Evolutionary conservation across 2,329 filamentous ascomycete species (phyloP).

Genomic region (Cercospora berteroae): DNA sequence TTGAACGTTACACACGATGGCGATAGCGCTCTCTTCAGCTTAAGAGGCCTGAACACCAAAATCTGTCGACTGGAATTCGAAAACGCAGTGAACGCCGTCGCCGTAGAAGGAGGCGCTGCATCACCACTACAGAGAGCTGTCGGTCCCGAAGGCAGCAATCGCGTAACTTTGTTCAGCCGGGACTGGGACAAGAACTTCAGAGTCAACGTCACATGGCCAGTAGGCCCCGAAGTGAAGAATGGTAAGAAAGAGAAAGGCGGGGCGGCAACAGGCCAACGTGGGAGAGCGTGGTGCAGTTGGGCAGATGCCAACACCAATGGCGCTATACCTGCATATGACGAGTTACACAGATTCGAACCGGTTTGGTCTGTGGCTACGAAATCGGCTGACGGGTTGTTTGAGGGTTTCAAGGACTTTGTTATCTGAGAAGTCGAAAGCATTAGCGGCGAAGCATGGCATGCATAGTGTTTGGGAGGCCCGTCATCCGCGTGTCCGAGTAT

Average conservation of each 20-base stretch:
- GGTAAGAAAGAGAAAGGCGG: slow-evolving; percentile 7
- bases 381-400: slow-evolving; percentile 72
- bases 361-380: slow-evolving; percentile 78
- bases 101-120: slow-evolving; percentile 52
- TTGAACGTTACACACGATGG: slow-evolving; percentile 57
- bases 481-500: not conserved
- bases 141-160: slow-evolving; percentile 61
- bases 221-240: slow-evolving; percentile 14
- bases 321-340: slow-evolving; percentile 78
- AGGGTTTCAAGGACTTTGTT: slow-evolving; percentile 53
- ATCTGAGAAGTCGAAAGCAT: not conserved
- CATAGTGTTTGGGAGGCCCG: not conserved
- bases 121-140: slow-evolving; percentile 38
- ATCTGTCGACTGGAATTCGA: slow-evolving; percentile 74
- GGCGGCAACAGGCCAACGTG: slow-evolving; percentile 50
- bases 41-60: slow-evolving; percentile 73
- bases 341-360: slow-evolving; percentile 72
- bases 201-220: slow-evolving; percentile 66
- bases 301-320: slow-evolving; percentile 74
- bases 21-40: slow-evolving; percentile 58
- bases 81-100: slow-evolving; percentile 62
- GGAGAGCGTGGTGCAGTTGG: slow-evolving; percentile 77
- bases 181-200: slow-evolving; percentile 75
- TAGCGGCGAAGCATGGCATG: not conserved
- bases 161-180: slow-evolving; percentile 78